Evolutionary conservation across 1,284 basidiomycete genomes (phyloP).

Genomic region (Inonotus hispidus): DNA sequence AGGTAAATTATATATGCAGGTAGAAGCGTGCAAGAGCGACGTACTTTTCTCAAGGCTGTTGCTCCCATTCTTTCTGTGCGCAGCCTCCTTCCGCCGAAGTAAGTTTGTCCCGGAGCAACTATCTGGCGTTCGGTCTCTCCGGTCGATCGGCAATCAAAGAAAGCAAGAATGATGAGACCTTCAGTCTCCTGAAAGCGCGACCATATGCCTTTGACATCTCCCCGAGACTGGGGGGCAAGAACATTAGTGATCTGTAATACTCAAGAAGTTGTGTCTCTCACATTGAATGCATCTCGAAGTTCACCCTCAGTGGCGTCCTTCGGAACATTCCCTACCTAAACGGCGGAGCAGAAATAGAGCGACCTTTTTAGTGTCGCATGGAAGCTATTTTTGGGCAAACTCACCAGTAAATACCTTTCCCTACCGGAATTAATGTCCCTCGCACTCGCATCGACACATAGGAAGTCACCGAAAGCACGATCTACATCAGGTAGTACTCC

Average conservation of each 20-base stretch:
- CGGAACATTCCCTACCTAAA: constrained; percentile 17
- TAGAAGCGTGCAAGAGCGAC: not conserved
- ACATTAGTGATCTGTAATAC: not conserved
- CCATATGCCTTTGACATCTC: constrained; percentile 37
- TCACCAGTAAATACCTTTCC: constrained; percentile 8
- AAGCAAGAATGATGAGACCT: constrained; percentile 52
- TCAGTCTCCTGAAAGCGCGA: constrained; percentile 42
- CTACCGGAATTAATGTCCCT: not conserved
- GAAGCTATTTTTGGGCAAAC: not conserved
- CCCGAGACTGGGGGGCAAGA: not conserved
- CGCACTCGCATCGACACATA: not conserved
- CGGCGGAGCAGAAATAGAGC: not conserved
- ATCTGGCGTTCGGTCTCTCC: constrained; percentile 33
- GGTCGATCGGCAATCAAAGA: constrained; percentile 56
- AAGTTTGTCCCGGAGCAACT: not conserved
- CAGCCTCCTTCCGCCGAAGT: constrained; percentile 8
- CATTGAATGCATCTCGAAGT: constrained; percentile 18
- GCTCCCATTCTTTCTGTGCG: constrained; percentile 2
- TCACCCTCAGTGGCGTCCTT: constrained; percentile 9
- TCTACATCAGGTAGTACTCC: not conserved
- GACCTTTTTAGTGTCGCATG: not conserved
- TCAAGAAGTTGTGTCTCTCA: not conserved
- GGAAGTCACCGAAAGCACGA: not conserved
- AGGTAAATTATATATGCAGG: not conserved
- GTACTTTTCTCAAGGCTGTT: constrained; percentile 3